Base-by-base conservation (phyloP, 495 filamentous ascomycete species). In the Hyaloscypha variabilis region DNA sequence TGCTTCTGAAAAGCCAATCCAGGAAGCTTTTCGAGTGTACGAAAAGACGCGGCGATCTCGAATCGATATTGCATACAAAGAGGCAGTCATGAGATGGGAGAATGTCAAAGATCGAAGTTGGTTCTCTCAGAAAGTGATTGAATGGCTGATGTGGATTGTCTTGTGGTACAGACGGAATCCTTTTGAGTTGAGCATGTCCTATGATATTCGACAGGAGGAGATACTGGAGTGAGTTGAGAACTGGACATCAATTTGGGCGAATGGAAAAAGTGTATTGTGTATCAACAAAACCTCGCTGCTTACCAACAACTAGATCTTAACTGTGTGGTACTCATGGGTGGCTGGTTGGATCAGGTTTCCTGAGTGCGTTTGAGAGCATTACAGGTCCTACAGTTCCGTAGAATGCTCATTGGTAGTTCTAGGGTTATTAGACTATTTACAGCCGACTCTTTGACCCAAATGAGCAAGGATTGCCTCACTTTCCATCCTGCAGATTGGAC, bases 1-100 rank as follows among this genome's bases (percentile, higher is more conserved):
- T 55, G 65, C 69, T 26, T 46, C 52, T 11, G 67, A 64, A 1
- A 65, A 71, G 69, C 34, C 72, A 67, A 36, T 85, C 21, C 60
- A 73, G 2, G 77, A 78, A 60, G 75, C 77, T 0, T 86, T 89
- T 64, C 73, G 78, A 34, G 77, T 78, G 6, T 87, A 86, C 69
- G 85, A 86, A 64, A 67, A 70, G 14, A 72, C 85, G 1, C 75
- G 85, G 10, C 75, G 82, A 26, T 73, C 71, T 0, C 76, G 78
- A 29, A 84, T 89, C 67, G 76, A 84, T 58, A 69, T 67, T 13
- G 80, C 82, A 0, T 87, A 86, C 74, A 75, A 82, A 36, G 81
- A 84, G 52, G 82, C 83, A 2, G 72, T 77, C 50, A 73, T 65
- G 19, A 73, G 78, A 51, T 80, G 81, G 72, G 75, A 74, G 57